Evolutionary conservation across 805 yeast genomes (phyloP), one percentile per base, ranked within the genome.

Genomic region (Pichia californica): DNA sequence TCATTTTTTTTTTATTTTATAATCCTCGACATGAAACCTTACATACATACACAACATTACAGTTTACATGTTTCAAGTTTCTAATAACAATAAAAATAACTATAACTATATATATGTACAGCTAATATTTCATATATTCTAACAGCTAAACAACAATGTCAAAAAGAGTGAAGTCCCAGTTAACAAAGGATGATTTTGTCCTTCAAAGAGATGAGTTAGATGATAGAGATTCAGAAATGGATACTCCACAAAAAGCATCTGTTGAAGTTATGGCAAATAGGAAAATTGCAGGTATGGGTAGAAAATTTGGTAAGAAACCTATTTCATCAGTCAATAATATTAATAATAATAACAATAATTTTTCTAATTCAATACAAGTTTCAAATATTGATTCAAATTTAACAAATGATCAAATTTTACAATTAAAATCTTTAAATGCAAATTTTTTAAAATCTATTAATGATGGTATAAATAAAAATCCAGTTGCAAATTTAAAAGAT

Each of bases 151-250:
- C 11, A 38, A 21, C 14, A 13, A 47, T 47, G 51, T 25, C 48
- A 10, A 87, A 87, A 61, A 73, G 96, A 63, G 65, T 71, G 43
- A 88, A 69, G 40, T 62, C 68, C 18, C 95, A 87, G 61, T 66
- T 86, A 38, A 62, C 64, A 0, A 73, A 74, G 50, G 59, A 47
- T n/a, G 52, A 46, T 11, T 42, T 38, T 11, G 46, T 38, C 4
- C 15, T 20, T 18, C 40, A 26, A n/a, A 37, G 15, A 13, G 48
- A 33, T 3, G 40, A 7, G 16, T n/a, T 9, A 8, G 27, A 11
- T 30, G 66, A 69, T 31, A 72, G 68, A 15, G 75, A 68, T 5
- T 69, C 64, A 8, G 68, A 52, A 13, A 52, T 62, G 36, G 52
- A 55, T 7, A 49, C 57, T 30, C 66, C 70, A 28, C 46, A 53